Conservation (phyloP, 164 flowering plant genomes). For the Kingdonia uniflora region DNA sequence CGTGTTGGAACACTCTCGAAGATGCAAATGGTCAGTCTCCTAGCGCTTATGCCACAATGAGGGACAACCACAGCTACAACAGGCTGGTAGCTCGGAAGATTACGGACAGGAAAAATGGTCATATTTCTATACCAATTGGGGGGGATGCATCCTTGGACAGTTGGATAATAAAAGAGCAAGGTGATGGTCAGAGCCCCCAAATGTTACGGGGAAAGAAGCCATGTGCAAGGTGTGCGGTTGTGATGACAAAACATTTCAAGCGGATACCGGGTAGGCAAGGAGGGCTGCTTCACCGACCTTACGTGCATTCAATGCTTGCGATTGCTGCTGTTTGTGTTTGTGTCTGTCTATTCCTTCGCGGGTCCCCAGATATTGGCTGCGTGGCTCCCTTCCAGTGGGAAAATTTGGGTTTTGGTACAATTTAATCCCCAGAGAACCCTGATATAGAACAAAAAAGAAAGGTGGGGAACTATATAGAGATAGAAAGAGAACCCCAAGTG, state of each 20-base stretch:
- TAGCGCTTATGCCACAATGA: constrained; percentile 51
- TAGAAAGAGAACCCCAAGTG: background rate
- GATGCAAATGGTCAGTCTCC: constrained; percentile 79
- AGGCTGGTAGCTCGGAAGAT: constrained; percentile 55
- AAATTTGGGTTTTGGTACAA: constrained; percentile 39
- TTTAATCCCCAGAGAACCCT: constrained; percentile 9
- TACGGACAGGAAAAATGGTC: constrained; percentile 43
- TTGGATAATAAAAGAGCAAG: constrained; percentile 11
- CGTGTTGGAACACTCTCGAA: constrained; percentile 53
- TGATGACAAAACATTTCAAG: constrained; percentile 18
- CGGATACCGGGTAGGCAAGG: constrained; percentile 40
- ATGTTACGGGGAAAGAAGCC: constrained; percentile 15
- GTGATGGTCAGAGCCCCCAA: constrained; percentile 9
- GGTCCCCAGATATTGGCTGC: constrained; percentile 34
- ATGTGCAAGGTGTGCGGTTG: constrained; percentile 50
- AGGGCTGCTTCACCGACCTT: constrained; percentile 63
- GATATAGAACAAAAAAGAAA: background rate
- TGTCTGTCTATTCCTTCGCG: constrained; percentile 59
- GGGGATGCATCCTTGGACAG: constrained; percentile 25
- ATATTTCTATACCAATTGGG: constrained; percentile 44
- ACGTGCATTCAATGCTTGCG: constrained; percentile 59
- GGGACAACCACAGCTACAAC: constrained; percentile 61
- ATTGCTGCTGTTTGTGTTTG: constrained; percentile 82
- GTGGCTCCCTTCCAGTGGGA: constrained; percentile 60
- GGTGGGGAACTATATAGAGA: background rate